A percentile compares a stretch with the other conserved stretches of the same genome.
These are phyloP conservation scores for Aspergillus oerlinghausenensis DNA, from an alignment of 2,329 filamentous ascomycete genomes.

Conservation along the genomic window DNA sequence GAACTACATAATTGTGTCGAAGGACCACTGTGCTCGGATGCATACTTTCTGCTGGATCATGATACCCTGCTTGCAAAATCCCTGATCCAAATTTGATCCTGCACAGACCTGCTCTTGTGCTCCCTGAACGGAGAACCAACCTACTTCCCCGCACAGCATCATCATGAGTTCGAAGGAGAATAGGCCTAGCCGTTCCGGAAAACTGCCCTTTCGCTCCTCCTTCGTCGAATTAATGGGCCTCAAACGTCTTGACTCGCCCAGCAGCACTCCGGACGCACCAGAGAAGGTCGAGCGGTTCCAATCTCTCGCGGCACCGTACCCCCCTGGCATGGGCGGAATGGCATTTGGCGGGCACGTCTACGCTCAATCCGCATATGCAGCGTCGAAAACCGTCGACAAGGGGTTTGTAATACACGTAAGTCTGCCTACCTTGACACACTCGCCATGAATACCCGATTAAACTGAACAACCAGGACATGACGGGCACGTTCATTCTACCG, in stretches of 20 bases:
- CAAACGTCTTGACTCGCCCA: slow-evolving; percentile 19
- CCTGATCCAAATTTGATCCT: not conserved
- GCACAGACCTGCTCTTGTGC: not conserved
- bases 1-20: not conserved
- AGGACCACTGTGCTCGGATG: not conserved
- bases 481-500: slow-evolving; percentile 49
- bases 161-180: slow-evolving; percentile 15
- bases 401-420: slow-evolving; percentile 51
- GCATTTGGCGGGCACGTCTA: slow-evolving; percentile 56
- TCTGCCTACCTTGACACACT: not conserved
- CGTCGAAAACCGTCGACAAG: slow-evolving; percentile 48
- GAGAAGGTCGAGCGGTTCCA: slow-evolving; percentile 29
- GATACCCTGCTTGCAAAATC: not conserved
- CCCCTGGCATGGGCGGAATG: slow-evolving; percentile 38
- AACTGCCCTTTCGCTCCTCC: slow-evolving; percentile 14
- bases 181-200: slow-evolving; percentile 4
- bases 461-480: slow-evolving; percentile 42
- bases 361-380: slow-evolving; percentile 54
- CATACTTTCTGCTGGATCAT: not conserved
- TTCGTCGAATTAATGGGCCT: slow-evolving; percentile 32
- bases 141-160: not conserved
- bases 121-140: not conserved
- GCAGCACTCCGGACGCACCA: slow-evolving; percentile 9
- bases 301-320: slow-evolving; percentile 32
- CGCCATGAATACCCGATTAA: not conserved